Evolutionary conservation across 176 grass and related monocot genomes (phyloP).

Genomic region (Pharus latifolius): DNA sequence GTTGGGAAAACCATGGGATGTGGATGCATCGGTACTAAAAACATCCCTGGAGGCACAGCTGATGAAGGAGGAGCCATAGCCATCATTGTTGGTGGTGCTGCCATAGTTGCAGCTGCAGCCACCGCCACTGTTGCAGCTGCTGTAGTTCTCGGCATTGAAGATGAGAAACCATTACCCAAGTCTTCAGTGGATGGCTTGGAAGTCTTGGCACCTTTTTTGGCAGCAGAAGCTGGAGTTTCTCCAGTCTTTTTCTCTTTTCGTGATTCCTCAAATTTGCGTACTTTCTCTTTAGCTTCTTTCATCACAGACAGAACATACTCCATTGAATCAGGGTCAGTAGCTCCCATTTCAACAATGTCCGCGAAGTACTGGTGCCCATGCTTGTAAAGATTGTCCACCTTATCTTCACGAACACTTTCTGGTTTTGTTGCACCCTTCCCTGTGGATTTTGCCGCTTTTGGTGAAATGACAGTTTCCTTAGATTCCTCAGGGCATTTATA

Average conservation of each 20-base stretch:
- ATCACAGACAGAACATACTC: slow-evolving; percentile 74
- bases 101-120: slow-evolving; percentile 18
- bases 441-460: slow-evolving; percentile 8
- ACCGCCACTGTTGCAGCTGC: not conserved
- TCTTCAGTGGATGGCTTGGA: slow-evolving; percentile 20
- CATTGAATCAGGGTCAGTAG: slow-evolving; percentile 69
- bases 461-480: slow-evolving; percentile 33
- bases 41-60: slow-evolving; percentile 40
- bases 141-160: not conserved
- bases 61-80: slow-evolving; percentile 33
- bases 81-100: slow-evolving; percentile 27
- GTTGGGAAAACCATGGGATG: slow-evolving; percentile 57
- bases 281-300: slow-evolving; percentile 88
- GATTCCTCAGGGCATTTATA: slow-evolving; percentile 71
- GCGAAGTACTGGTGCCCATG: slow-evolving; percentile 70
- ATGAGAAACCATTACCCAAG: not conserved
- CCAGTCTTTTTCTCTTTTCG: slow-evolving; percentile 45
- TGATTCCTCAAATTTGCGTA: slow-evolving; percentile 67
- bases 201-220: slow-evolving; percentile 33
- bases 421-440: slow-evolving; percentile 20
- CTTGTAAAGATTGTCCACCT: slow-evolving; percentile 63
- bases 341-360: slow-evolving; percentile 82
- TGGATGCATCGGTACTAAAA: slow-evolving; percentile 52
- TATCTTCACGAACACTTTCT: slow-evolving; percentile 42
- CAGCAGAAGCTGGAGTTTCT: slow-evolving; percentile 28